Base-by-base conservation (phyloP, 2,329 filamentous ascomycete genomes). In the Cryphonectria parasitica region DNA sequence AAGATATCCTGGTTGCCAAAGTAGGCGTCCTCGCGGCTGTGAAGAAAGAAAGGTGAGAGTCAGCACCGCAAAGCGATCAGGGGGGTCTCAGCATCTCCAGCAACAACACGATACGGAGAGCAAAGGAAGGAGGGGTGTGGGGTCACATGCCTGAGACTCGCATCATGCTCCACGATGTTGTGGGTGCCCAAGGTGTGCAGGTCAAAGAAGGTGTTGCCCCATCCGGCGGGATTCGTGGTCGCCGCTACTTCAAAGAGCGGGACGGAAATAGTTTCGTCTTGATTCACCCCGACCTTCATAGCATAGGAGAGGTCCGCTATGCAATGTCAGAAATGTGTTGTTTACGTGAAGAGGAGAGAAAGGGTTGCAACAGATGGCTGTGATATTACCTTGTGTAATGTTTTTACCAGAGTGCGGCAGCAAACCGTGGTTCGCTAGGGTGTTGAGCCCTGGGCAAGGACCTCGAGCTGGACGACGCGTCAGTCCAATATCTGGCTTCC, bases 1-100 rank as follows among this genome's bases (percentile, higher is more conserved):
- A 88, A 88, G 69, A 83, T 69, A 71, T 84, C 81, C 71, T 84
- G 84, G 75, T 84, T 83, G 41, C 85, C 86, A 69, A 86, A 82
- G 78, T 78, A 84, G 11, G 81, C 83, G 70, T 88, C 86, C 1
- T 79, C 75, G 36, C 85, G 85, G 56, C 82, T 85, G 34, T 64
- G n/a, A 13, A 28, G 1, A 8, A 41, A 8, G 17, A 39, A 10
- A 2, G 22, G 19, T 11, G 7, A 1, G 2, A 2, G 10, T 17
- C 7, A 43, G 41, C 13, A 63, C 25, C 67, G 25, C 6, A 65
- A 2, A 15, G 69, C 1, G 22, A 8, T 17, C 22, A 19, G 4
- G 17, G 43, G 43, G n/a, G n/a, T n/a, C 19, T 22, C 13, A 2
- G 54, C 36, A 69, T 31, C 15, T 28, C 41, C 11, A 49, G 10